Base-by-base conservation (phyloP, 805 yeast species). In the Torulaspora microellipsoides region DNA sequence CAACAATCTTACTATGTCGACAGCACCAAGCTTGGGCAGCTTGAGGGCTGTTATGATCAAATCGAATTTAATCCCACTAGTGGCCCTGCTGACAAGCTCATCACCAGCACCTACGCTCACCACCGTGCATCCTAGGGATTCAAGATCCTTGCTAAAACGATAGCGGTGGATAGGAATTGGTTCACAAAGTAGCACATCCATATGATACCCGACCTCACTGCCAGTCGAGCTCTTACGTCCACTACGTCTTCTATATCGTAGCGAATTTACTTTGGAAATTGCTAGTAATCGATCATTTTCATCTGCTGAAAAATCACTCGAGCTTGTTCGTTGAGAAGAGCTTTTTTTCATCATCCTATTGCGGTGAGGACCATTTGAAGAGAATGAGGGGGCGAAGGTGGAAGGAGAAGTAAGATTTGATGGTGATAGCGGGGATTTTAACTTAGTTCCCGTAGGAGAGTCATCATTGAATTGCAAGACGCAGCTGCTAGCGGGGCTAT, bases 51-150 rank as follows among this genome's bases (percentile, higher is more conserved):
- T 80, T 46, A 90, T 71, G 25, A 90, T 87, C 32, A 89, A 52
- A 64, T 90, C 97, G 68, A 88, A 91, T 58, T 80, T 83, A 14
- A 87, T 85, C 40, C 81, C 82, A 30, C 95, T 85, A 0, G 95
- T 84, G 6, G 88, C 87, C 43, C 93, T 68, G 47, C 93, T 73
- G 11, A 89, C 76, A 46, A 89, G 70, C 48, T 89, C 96, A 47
- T 88, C 91, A 1, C 95, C 96, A 46, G 81, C 80, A 0, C 80
- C 70, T 6, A 86, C 84, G 2, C 85, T 71, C 4, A 86, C 85
- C 8, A 88, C 95, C 10, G 82, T 78, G 66, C 95, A 88, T 1
- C 95, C 95, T 17, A 81, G 59, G 40, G 73, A 71, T 47, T 79
- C 86, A 45, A 91, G 68, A 48, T 81, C 72, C 46, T 74, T 77